Conservation (phyloP, 148 eudicot species). For the Cornus controversa region DNA sequence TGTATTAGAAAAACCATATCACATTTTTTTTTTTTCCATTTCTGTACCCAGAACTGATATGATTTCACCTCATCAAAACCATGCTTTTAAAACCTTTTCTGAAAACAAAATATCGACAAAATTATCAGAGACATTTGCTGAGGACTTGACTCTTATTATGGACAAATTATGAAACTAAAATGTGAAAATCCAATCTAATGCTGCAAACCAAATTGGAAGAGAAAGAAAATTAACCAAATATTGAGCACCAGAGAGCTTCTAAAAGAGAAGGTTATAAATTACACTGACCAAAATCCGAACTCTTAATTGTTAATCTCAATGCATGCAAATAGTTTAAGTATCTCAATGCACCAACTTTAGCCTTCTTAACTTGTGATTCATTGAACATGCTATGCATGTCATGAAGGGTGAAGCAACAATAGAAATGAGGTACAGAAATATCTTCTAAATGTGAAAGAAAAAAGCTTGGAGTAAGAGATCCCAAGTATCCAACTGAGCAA, state of each 20-base stretch:
- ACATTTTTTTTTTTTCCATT: not conserved
- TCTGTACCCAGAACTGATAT: not conserved
- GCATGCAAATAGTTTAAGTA: not conserved
- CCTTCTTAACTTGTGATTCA: not conserved
- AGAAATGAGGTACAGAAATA: too few relatives aligned
- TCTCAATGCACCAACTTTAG: too few relatives aligned
- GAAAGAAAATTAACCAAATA: not conserved
- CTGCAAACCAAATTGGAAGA: not conserved
- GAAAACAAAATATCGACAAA: not conserved
- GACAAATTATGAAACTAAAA: not conserved
- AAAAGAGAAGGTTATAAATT: not conserved
- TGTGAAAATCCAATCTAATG: not conserved
- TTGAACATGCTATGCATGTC: too few relatives aligned
- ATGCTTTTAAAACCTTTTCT: not conserved
- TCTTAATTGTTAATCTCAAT: not conserved
- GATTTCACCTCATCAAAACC: not conserved
- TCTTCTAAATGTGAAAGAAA: too few relatives aligned
- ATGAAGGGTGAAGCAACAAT: too few relatives aligned
- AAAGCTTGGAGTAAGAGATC: too few relatives aligned
- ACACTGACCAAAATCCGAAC: not conserved
- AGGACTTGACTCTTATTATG: not conserved
- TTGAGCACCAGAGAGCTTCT: not conserved
- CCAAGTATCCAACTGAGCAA: not conserved
- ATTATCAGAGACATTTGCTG: not conserved
- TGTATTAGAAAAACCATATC: not conserved